Evolutionary conservation across 2,329 filamentous ascomycete species (phyloP).

Genomic region (Achaetomium macrosporum): DNA sequence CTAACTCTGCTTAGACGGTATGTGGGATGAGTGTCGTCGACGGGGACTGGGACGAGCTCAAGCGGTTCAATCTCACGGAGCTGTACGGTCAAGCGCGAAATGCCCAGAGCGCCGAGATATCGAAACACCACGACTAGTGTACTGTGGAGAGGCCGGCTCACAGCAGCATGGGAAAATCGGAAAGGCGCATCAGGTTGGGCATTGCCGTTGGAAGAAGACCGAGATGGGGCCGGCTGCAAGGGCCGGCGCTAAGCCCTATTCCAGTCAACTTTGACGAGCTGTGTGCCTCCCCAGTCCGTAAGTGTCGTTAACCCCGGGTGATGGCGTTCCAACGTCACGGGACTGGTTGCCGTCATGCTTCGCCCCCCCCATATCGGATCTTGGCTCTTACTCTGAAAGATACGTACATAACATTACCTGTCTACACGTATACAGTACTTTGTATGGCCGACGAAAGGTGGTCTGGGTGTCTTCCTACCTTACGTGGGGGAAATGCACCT

Average conservation of each 20-base stretch:
- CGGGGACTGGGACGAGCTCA: slow-evolving; percentile 66
- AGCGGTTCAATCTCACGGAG: slow-evolving; percentile 72
- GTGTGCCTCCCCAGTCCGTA: not conserved
- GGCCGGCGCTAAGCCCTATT: slow-evolving; percentile 26
- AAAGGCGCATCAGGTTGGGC: slow-evolving; percentile 1
- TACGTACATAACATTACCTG: no score
- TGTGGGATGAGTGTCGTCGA: slow-evolving; percentile 76
- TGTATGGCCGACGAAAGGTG: no score
- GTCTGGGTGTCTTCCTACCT: not conserved
- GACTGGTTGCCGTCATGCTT: not conserved
- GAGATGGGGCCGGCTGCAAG: slow-evolving; percentile 18
- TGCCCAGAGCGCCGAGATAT: not conserved
- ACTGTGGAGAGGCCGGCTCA: no score
- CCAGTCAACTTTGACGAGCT: slow-evolving; percentile 26
- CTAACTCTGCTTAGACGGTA: slow-evolving; percentile 42
- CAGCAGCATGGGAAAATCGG: not conserved
- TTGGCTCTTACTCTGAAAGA: no score
- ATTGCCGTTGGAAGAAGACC: slow-evolving; percentile 10
- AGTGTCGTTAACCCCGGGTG: not conserved
- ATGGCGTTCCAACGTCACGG: slow-evolving; percentile 7
- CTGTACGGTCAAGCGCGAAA: slow-evolving; percentile 48
- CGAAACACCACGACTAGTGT: not conserved
- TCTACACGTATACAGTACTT: no score
- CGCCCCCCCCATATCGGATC: no score
- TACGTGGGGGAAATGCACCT: no score